phyloP scores from a whole-genome alignment of 495 filamentous ascomycete species.

The Neurospora africana region DNA sequence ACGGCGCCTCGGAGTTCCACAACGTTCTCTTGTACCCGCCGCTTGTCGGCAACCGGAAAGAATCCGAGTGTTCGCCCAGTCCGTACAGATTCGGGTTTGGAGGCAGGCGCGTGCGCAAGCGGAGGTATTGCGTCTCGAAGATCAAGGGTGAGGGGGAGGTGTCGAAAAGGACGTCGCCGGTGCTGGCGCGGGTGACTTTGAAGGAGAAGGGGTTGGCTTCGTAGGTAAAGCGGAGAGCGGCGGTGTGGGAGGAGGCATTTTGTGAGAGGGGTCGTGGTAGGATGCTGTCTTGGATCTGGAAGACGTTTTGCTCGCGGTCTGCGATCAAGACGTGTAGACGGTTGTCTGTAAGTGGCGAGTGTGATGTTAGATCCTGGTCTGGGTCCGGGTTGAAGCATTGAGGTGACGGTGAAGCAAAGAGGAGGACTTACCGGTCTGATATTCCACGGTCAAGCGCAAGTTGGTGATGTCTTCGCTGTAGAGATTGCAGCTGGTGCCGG shows the following conservation, averaged over 20 bases:
- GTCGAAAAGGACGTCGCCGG: constrained; percentile 66
- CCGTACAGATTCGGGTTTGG: constrained; percentile 64
- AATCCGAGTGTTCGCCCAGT: constrained; percentile 69
- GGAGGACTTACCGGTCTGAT: constrained; percentile 55
- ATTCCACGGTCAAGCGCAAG: constrained; percentile 60
- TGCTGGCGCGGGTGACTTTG: constrained; percentile 47
- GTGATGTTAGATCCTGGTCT: constrained; percentile 1
- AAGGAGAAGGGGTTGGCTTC: constrained; percentile 67
- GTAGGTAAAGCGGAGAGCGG: constrained; percentile 53
- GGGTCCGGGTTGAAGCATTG: background rate
- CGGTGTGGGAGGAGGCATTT: constrained; percentile 11
- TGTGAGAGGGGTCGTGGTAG: constrained; percentile 47
- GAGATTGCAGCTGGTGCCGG: constrained; percentile 53
- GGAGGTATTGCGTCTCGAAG: constrained; percentile 70
- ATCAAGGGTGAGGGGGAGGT: constrained; percentile 59
- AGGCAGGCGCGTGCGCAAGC: constrained; percentile 59
- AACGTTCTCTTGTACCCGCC: constrained; percentile 70
- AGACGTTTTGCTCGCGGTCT: constrained; percentile 59
- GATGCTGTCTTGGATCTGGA: constrained; percentile 65
- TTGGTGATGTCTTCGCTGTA: constrained; percentile 58
- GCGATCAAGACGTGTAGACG: constrained; percentile 77
- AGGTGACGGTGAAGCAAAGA: background rate
- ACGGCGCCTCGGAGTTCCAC: constrained; percentile 70
- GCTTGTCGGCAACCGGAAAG: constrained; percentile 54
- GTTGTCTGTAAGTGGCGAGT: constrained; percentile 37